Evolutionary conservation across 2,329 filamentous ascomycete genomes (phyloP).

Genomic region (Pleurostoma richardsiae): DNA sequence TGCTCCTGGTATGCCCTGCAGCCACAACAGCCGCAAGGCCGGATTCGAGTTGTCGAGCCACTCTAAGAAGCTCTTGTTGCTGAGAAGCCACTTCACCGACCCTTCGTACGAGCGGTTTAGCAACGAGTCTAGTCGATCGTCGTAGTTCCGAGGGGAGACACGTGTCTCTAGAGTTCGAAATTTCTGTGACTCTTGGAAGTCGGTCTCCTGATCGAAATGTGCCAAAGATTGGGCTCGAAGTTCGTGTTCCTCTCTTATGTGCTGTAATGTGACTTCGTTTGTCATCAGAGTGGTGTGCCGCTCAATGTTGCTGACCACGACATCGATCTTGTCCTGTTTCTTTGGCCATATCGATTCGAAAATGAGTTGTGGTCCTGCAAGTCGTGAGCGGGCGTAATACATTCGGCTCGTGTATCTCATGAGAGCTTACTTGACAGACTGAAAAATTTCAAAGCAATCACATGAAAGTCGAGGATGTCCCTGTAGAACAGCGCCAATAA

Average conservation of each 20-base stretch:
- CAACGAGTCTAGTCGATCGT: conserved; percentile 7
- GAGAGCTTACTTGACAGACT: conserved; percentile 16
- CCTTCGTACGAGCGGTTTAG: conserved; percentile 2
- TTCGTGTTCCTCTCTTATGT: conserved; percentile 12
- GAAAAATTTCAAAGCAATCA: conserved; percentile 22
- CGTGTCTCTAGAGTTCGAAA: conserved; percentile 8
- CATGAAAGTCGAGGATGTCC: conserved; percentile 30
- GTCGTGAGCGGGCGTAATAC: too few relatives aligned
- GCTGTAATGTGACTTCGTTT: conserved; percentile 9
- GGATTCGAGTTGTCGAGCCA: conserved; percentile 8
- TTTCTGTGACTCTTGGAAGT: neutral
- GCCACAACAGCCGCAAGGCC: conserved; percentile 10
- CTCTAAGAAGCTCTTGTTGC: conserved; percentile 5
- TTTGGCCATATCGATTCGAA: conserved; percentile 25
- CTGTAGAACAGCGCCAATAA: conserved; percentile 24
- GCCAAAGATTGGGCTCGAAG: conserved; percentile 5
- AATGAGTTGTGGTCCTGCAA: conserved; percentile 15
- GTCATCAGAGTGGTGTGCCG: conserved; percentile 10
- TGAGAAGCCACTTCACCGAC: conserved; percentile 5
- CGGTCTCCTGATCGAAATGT: conserved; percentile 3
- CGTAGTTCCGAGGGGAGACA: conserved; percentile 8
- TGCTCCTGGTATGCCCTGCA: conserved; percentile 17
- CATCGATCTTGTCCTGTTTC: conserved; percentile 13
- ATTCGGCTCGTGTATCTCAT: neutral
- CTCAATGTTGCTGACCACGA: conserved; percentile 7